Base-by-base conservation (phyloP, 352 stramenopile genomes). In the Phytophthora kernoviae region DNA sequence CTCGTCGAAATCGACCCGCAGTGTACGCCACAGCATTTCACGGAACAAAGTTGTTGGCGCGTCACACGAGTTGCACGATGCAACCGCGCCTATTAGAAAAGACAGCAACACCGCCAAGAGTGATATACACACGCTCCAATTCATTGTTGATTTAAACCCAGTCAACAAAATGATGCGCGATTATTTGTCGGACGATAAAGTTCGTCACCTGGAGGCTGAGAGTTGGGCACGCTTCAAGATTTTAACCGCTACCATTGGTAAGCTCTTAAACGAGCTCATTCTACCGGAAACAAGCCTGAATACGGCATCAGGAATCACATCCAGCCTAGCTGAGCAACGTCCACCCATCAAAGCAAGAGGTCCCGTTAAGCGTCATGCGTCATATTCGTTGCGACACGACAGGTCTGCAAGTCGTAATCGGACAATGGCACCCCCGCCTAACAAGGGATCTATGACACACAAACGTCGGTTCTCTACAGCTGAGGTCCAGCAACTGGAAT, bases 141-240 rank as follows among this genome's bases (percentile, higher is more conserved):
- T 86, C 36, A 87, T 90, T 8, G 50, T 79, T 1, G 57, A 75
- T 10, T 33, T 91, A 17, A 90, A 88, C 47, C 79, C 81, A 2
- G 50, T 90, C 8, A 89, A 86, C 58, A 83, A 81, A 26, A 48
- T 85, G 20, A 42, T 90, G 12, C 55, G 68, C 1, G 50, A 75
- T 4, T 61, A 61, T 30, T 56, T 90, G 14, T 52, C 68, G 17
- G 70, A 73, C 18, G 45, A 62, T 8, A 51, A 74, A 10, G 27
- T 88, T 4, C 47, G 43, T 2, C 37, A 62, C 0, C 44, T 91
- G 5, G 79, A 91, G 40, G 49, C 48, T 0, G 81, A 91, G 48
- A 83, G 73, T 54, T 91, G 81, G 81, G 49, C 66, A 5, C 66
- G 76, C 8, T 83, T 72, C 36, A 75, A 72, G 22, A 73, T 79